These are phyloP conservation scores for Melanogaster broomeanus DNA, from an alignment of 768 basidiomycete species.

Conservation along the genomic window DNA sequence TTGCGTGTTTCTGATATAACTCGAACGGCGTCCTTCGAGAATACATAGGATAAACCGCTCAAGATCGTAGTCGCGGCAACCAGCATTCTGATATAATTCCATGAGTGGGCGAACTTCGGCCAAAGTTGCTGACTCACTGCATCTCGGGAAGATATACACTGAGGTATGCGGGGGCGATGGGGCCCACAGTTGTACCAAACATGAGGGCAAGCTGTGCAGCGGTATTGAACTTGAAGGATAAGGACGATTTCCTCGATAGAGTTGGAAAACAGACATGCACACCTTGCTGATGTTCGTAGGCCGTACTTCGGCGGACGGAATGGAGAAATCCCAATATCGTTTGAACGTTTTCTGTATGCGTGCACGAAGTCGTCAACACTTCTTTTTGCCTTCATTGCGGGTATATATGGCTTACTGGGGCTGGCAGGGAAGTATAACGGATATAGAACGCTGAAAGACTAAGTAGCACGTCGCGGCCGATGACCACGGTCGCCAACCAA, in stretches of 20 bases:
- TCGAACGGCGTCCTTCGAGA: constrained; percentile 73
- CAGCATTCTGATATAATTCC: constrained; percentile 57
- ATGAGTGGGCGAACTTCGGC: background rate
- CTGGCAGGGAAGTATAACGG: constrained; percentile 85
- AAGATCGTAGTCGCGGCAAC: constrained; percentile 91
- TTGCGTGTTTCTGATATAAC: constrained; percentile 46
- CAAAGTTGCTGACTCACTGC: constrained; percentile 56
- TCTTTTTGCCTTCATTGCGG: background rate
- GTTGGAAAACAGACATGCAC: background rate
- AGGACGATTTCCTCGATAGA: constrained; percentile 1
- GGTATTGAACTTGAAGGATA: constrained; percentile 73
- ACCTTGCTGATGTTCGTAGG: constrained; percentile 96
- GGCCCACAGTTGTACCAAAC: constrained; percentile 85
- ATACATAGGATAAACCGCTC: constrained; percentile 85
- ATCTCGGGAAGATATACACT: constrained; percentile 57
- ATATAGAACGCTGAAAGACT: constrained; percentile 91
- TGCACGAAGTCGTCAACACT: constrained; percentile 3
- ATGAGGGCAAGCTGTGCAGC: constrained; percentile 89
- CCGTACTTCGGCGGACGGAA: constrained; percentile 92
- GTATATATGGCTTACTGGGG: constrained; percentile 61
- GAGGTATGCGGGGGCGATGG: constrained; percentile 67
- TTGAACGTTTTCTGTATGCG: constrained; percentile 81
- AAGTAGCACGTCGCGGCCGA: constrained; percentile 87
- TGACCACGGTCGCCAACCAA: constrained; percentile 80
- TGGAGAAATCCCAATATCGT: constrained; percentile 95